Conservation (phyloP, 371 early-diverging fungal genomes). For the Syncephalastrum monosporum region DNA sequence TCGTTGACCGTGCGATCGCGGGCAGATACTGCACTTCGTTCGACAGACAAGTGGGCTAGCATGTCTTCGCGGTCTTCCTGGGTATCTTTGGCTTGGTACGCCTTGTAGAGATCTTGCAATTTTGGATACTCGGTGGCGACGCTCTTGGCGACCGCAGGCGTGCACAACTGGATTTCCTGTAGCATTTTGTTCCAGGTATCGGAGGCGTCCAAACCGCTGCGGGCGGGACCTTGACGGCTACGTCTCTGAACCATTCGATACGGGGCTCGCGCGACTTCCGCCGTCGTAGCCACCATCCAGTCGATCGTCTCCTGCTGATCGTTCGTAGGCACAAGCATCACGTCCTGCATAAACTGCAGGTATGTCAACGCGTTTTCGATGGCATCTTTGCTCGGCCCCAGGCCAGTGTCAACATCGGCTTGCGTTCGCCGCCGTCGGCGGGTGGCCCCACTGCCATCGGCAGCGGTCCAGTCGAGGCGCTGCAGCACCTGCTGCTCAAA, state of each 20-base stretch:
- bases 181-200: constrained; percentile 70
- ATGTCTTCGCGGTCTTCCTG: constrained; percentile 28
- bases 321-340: constrained; percentile 44
- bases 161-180: constrained; percentile 65
- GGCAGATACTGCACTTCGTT: constrained; percentile 28
- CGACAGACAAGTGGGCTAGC: constrained; percentile 42
- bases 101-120: constrained; percentile 49
- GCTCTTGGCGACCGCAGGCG: constrained; percentile 55
- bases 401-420: neutral
- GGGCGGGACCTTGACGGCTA: constrained; percentile 8
- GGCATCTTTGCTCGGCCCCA: constrained; percentile 23
- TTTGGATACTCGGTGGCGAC: constrained; percentile 58
- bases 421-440: constrained; percentile 10
- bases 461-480: constrained; percentile 15
- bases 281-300: constrained; percentile 55
- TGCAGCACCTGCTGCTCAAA: constrained; percentile 40
- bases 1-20: constrained; percentile 42
- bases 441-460: constrained; percentile 1
- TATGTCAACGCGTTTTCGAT: constrained; percentile 43
- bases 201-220: constrained; percentile 40
- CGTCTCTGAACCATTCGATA: neutral
- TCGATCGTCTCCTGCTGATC: constrained; percentile 52
- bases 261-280: constrained; percentile 50
- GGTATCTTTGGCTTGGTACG: constrained; percentile 37
- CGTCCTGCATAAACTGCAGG: constrained; percentile 43